phyloP scores from a whole-genome alignment of 2,329 filamentous ascomycete genomes.

The Pestalotiopsis sp. region DNA sequence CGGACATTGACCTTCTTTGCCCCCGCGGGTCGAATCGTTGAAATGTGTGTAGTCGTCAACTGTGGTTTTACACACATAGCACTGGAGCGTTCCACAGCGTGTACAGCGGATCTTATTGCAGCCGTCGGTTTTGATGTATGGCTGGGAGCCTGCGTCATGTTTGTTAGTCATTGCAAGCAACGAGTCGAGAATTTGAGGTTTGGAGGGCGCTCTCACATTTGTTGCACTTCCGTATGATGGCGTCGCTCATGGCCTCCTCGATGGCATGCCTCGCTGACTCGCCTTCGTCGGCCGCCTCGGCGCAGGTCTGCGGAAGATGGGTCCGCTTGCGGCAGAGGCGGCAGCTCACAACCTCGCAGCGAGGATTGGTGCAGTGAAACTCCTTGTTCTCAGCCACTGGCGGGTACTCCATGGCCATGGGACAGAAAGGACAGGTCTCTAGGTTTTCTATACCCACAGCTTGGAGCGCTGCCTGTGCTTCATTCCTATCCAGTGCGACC shows the following conservation, averaged over 20 bases:
- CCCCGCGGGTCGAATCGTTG: conserved; percentile 50
- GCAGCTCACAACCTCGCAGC: conserved; percentile 67
- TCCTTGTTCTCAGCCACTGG: conserved; percentile 70
- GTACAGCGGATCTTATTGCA: conserved; percentile 85
- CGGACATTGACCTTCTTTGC: conserved; percentile 60
- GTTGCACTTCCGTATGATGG: conserved; percentile 77
- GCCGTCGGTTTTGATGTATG: conserved; percentile 76
- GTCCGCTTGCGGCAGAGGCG: conserved; percentile 69
- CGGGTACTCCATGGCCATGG: conserved; percentile 75
- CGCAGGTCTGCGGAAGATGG: conserved; percentile 74
- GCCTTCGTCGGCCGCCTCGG: conserved; percentile 65
- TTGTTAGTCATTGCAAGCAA: not conserved
- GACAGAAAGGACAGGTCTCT: conserved; percentile 79
- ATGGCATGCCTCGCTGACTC: conserved; percentile 65
- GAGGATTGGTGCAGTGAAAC: conserved; percentile 70
- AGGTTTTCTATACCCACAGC: conserved; percentile 72
- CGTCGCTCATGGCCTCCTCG: conserved; percentile 84
- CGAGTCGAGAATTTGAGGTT: not conserved
- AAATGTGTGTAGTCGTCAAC: conserved; percentile 71
- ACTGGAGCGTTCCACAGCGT: conserved; percentile 59
- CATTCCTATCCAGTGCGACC: conserved; percentile 68
- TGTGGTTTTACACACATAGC: conserved; percentile 73
- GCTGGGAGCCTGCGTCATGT: conserved; percentile 54
- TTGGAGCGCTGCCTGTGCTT: conserved; percentile 71
- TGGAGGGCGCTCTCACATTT: conserved; percentile 45